Evolutionary conservation across 2,329 filamentous ascomycete species (phyloP), one percentile per base, ranked within the genome.

Genomic region (Xylaria sp.): DNA sequence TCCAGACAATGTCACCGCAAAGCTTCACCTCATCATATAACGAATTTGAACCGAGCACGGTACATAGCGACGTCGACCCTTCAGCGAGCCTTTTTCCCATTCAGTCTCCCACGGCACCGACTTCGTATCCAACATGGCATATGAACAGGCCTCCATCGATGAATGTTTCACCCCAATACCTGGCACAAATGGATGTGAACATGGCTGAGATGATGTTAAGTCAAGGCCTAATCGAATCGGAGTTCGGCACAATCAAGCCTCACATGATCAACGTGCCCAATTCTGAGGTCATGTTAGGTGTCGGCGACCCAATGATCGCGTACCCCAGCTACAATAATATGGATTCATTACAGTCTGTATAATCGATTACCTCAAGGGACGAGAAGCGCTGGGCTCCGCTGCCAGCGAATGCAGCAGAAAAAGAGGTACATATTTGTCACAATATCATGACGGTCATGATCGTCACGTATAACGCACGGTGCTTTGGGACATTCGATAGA

Each of bases 261-360:
- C 85, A 88, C 65, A 82, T 86, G 54, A 79, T 88, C 52, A 84
- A 84, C 46, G 85, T 84, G 72, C 79, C 83, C 51, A 86, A 87
- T 62, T 82, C 85, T 0, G 86, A 87, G 54, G 84, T 86, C 8
- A 89, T 89, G 86, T 81, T 88, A 76, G 85, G 86, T 20, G 83
- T 87, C 75, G 84, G 83, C 20, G 87, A 89, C 69, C 86, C 87
- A 0, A 88, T 88, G 86, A 88, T 89, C 8, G 69, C 69, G 65
- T 89, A 85, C 73, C 81, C 83, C 2, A 84, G 85, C 54, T 87
- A 84, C 74, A 85, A 86, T 74, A 86, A 87, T 66, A 78, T 79
- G 73, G 77, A 79, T 55, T 76, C 76, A 56, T 71, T 78, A 69
- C 75, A 76, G 56, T 77, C 69, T 73, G 48, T 64, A 69, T 71